These are phyloP conservation scores for Aspergillus alliaceus DNA, from an alignment of 2,329 filamentous ascomycete species.

Conservation along the genomic window DNA sequence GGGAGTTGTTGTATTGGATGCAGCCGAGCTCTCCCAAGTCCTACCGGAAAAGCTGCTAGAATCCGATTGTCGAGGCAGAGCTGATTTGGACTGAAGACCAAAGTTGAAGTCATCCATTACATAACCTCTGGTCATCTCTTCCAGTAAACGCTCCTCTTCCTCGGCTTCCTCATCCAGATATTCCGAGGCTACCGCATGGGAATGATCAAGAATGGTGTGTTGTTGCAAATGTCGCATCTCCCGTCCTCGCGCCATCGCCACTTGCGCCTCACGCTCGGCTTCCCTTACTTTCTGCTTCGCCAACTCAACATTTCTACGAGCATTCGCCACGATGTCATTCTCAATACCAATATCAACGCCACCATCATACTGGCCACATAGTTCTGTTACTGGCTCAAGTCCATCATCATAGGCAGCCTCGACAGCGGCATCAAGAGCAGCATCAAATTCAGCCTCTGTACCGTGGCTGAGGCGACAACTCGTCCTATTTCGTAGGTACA, in stretches of 20 bases:
- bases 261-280: conserved; percentile 68
- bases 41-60: conserved; percentile 75
- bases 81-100: conserved; percentile 65
- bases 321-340: conserved; percentile 49
- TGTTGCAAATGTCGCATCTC: conserved; percentile 53
- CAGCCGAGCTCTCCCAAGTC: conserved; percentile 78
- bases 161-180: conserved; percentile 66
- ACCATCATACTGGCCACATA: conserved; percentile 9
- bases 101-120: conserved; percentile 81
- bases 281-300: conserved; percentile 75
- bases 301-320: conserved; percentile 67
- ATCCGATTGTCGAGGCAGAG: conserved; percentile 74
- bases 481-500: conserved; percentile 67
- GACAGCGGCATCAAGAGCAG: conserved; percentile 89
- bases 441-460: conserved; percentile 89
- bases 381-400: conserved; percentile 64
- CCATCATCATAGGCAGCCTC: conserved; percentile 95
- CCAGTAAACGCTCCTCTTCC: conserved; percentile 73
- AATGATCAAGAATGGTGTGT: conserved; percentile 21
- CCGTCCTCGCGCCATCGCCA: conserved; percentile 60
- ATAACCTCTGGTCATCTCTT: conserved; percentile 85
- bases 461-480: conserved; percentile 67
- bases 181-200: conserved; percentile 36
- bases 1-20: conserved; percentile 69
- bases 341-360: conserved; percentile 33